A percentile compares a stretch with the other conserved stretches of the same genome.
phyloP scores from a whole-genome alignment of 1,284 basidiomycete genomes.

The Malassezia yamatoensis region DNA sequence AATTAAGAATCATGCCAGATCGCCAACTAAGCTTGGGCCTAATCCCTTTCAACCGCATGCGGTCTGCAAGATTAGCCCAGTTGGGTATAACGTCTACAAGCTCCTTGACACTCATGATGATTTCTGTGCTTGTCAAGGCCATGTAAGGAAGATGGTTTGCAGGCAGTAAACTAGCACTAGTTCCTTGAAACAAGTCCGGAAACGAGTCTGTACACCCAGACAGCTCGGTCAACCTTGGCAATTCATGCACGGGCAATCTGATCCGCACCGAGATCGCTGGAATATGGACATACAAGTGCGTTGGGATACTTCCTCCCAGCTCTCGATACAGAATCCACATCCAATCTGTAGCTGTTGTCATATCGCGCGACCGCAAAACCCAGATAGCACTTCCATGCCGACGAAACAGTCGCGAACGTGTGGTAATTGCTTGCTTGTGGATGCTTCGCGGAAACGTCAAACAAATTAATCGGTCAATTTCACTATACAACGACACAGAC shows the following conservation, averaged over 20 bases:
- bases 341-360: conserved; percentile 68
- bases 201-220: background rate
- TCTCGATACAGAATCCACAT: conserved; percentile 67
- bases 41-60: conserved; percentile 55
- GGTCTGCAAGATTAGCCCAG: conserved; percentile 59
- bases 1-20: conserved; percentile 61
- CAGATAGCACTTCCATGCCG: conserved; percentile 62
- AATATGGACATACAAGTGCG: conserved; percentile 52
- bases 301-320: conserved; percentile 53
- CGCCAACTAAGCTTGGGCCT: conserved; percentile 68
- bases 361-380: conserved; percentile 58
- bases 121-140: background rate
- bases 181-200: background rate
- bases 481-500: conserved; percentile 65
- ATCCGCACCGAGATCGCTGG: conserved; percentile 56
- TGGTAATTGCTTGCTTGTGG: conserved; percentile 51
- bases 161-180: too few species aligned
- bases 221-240: background rate
- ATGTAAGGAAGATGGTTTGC: background rate
- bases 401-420: conserved; percentile 44
- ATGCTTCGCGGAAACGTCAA: conserved; percentile 51
- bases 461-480: conserved; percentile 68
- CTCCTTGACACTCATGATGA: conserved; percentile 38
- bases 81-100: conserved; percentile 55
- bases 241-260: conserved; percentile 57